phyloP scores from a whole-genome alignment of 768 basidiomycete genomes.

The Polyporus arcularius region DNA sequence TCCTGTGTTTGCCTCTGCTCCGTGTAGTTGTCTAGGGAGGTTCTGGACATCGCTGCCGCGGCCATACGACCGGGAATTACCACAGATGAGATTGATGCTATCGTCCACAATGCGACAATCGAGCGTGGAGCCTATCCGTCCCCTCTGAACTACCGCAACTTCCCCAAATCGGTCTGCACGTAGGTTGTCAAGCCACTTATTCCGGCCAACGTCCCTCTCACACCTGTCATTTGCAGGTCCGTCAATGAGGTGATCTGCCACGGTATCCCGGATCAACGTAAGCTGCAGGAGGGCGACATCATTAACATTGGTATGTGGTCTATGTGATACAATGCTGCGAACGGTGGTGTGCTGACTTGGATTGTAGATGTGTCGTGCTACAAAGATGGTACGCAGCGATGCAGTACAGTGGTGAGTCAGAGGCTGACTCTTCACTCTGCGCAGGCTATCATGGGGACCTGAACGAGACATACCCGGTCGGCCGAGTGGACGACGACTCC shows the following conservation, averaged over 20 bases:
- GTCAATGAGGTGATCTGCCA: conserved; percentile 97
- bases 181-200: conserved; percentile 41
- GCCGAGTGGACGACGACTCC: conserved; percentile 81
- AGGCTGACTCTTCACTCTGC: neutral
- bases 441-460: conserved; percentile 90
- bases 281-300: conserved; percentile 90
- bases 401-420: neutral
- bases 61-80: conserved; percentile 89
- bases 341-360: neutral
- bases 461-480: conserved; percentile 92
- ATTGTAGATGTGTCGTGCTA: conserved; percentile 74
- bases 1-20: neutral
- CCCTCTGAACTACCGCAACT: conserved; percentile 87
- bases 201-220: neutral
- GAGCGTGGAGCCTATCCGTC: conserved; percentile 93
- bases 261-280: conserved; percentile 89
- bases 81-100: conserved; percentile 91
- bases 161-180: conserved; percentile 97
- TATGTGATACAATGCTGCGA: neutral
- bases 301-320: conserved; percentile 78
- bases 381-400: conserved; percentile 59
- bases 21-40: conserved; percentile 79
- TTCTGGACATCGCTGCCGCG: conserved; percentile 90
- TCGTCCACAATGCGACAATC: conserved; percentile 90
- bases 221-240: conserved; percentile 50